A percentile compares a stretch with the other conserved stretches of the same genome.
Conservation (phyloP, 1,284 basidiomycete species). For the Irpex rosettiformis region DNA sequence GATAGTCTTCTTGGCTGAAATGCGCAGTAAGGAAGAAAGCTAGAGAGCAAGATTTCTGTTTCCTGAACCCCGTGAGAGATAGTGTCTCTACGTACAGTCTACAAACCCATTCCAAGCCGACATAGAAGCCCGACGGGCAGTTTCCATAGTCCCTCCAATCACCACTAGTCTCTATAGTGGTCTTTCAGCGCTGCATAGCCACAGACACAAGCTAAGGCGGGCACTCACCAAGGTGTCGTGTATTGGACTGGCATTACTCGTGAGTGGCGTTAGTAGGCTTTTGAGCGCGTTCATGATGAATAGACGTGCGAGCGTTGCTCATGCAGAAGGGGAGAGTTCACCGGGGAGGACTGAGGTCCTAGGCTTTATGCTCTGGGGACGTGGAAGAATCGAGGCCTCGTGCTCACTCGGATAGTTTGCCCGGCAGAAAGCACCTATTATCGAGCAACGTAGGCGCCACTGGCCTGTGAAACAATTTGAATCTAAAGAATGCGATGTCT, state of each 20-base stretch:
- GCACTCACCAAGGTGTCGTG: constrained; percentile 29
- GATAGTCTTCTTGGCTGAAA: constrained; percentile 82
- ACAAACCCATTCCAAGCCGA: constrained; percentile 85
- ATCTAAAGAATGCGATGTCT: background rate
- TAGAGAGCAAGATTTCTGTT: constrained; percentile 27
- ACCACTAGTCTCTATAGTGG: constrained; percentile 29
- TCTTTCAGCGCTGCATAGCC: background rate
- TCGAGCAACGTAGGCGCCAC: background rate
- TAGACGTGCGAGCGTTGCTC: background rate
- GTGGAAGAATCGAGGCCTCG: background rate
- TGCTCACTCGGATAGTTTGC: background rate
- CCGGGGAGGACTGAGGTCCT: background rate
- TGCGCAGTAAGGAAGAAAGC: constrained; percentile 85
- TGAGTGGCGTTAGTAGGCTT: constrained; percentile 27
- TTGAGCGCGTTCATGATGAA: constrained; percentile 28
- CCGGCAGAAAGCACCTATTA: background rate
- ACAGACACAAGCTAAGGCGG: background rate
- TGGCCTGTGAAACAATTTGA: background rate
- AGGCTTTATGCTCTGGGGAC: constrained; percentile 1
- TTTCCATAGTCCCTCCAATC: constrained; percentile 31
- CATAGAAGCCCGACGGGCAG: constrained; percentile 43
- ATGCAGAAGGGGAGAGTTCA: background rate
- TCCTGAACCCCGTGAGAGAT: background rate
- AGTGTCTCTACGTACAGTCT: constrained; percentile 54
- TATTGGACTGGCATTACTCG: constrained; percentile 25